A percentile compares a stretch with the other conserved stretches of the same genome.
phyloP scores from a whole-genome alignment of 2,329 filamentous ascomycete species.

The Dryadomyces quercivorus region DNA sequence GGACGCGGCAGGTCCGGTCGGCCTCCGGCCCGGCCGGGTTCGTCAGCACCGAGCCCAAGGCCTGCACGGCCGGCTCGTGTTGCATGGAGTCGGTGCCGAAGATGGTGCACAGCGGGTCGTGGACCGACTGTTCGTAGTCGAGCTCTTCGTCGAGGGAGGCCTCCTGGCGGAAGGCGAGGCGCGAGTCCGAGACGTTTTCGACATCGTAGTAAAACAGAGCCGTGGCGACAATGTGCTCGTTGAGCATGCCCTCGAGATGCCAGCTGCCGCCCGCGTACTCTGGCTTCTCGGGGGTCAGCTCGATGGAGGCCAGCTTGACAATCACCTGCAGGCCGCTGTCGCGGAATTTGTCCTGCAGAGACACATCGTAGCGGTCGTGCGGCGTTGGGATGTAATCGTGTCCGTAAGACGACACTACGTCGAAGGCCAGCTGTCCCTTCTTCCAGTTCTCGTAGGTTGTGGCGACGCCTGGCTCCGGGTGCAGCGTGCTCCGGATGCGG shows the following conservation, averaged over 20 bases:
- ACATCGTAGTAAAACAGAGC: constrained; percentile 38
- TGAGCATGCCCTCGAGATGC: constrained; percentile 31
- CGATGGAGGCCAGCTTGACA: constrained; percentile 46
- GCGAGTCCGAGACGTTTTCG: constrained; percentile 33
- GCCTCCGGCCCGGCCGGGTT: background rate
- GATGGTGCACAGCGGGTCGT: background rate
- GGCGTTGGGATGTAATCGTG: too few species aligned
- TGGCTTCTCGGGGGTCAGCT: constrained; percentile 43
- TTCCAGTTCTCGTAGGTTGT: constrained; percentile 12
- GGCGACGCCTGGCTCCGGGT: constrained; percentile 10
- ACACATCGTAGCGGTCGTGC: constrained; percentile 5
- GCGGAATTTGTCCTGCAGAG: constrained; percentile 15
- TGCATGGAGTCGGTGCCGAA: background rate
- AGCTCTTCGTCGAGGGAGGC: constrained; percentile 1
- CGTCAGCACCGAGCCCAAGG: constrained; percentile 25
- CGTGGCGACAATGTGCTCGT: constrained; percentile 43
- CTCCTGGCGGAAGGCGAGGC: constrained; percentile 28
- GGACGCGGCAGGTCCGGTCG: constrained; percentile 23
- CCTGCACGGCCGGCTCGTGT: background rate
- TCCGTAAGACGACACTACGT: too few species aligned
- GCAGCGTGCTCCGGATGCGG: constrained; percentile 7
- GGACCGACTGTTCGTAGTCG: constrained; percentile 1
- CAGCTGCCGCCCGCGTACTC: constrained; percentile 22
- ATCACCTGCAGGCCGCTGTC: constrained; percentile 44
- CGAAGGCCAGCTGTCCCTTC: constrained; percentile 4